These are phyloP conservation scores for Pichia sp. DNA, from an alignment of 1,139 yeast genomes.

Conservation along the genomic window DNA sequence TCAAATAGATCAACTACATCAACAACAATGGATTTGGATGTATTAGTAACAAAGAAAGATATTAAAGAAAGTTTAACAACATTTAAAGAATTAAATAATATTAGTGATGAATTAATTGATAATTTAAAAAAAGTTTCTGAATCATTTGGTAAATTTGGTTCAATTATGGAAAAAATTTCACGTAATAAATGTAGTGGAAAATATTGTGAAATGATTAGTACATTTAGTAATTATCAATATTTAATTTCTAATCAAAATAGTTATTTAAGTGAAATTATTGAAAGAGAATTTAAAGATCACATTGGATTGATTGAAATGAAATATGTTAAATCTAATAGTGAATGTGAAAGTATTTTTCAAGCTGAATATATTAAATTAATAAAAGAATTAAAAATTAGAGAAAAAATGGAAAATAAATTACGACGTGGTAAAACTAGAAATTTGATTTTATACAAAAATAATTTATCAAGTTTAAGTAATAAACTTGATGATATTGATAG, in stretches of 20 bases:
- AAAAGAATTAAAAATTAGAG: constrained; percentile 46
- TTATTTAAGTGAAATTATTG: constrained; percentile 54
- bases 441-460: constrained; percentile 56
- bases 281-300: constrained; percentile 51
- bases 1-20: constrained; percentile 33
- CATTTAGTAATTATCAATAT: constrained; percentile 75
- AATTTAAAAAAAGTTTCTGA: constrained; percentile 33
- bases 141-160: constrained; percentile 71
- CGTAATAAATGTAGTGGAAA: constrained; percentile 59
- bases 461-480: constrained; percentile 58
- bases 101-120: constrained; percentile 4
- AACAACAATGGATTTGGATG: constrained; percentile 52
- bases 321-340: constrained; percentile 40
- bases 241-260: constrained; percentile 74
- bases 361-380: constrained; percentile 46
- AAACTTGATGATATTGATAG: constrained; percentile 76
- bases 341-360: constrained; percentile 36
- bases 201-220: constrained; percentile 59
- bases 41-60: constrained; percentile 53
- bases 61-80: constrained; percentile 42
- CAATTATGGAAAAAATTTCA: constrained; percentile 64
- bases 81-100: constrained; percentile 36
- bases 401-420: constrained; percentile 48
- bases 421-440: constrained; percentile 55
- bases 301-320: constrained; percentile 37